phyloP scores from a whole-genome alignment of 176 grass and related monocot species.

The Olyra latifolia region DNA sequence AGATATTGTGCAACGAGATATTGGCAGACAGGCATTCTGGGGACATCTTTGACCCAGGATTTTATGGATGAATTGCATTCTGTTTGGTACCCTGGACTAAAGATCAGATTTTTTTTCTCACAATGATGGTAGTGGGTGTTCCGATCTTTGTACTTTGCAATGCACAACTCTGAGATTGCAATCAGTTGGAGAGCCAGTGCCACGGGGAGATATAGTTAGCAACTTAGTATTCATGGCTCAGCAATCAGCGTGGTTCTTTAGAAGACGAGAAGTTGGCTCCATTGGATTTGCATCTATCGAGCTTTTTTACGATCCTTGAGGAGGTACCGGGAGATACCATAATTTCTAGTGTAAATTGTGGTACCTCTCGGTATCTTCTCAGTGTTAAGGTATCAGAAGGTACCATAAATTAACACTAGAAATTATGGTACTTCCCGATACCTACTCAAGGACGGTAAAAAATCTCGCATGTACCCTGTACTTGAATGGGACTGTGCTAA shows the following conservation, averaged over 20 bases:
- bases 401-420: too few relatives aligned
- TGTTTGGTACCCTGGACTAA: too few relatives aligned
- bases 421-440: too few relatives aligned
- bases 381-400: too few relatives aligned
- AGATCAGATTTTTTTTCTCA: too few relatives aligned
- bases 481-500: not conserved
- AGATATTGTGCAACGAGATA: not conserved
- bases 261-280: not conserved
- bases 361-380: too few relatives aligned
- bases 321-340: too few relatives aligned
- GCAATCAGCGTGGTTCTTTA: not conserved
- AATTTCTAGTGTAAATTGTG: too few relatives aligned
- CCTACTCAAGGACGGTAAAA: too few relatives aligned
- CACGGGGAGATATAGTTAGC: not conserved
- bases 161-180: not conserved
- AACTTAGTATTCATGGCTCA: slow-evolving; percentile 5
- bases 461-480: not conserved
- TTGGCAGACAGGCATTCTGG: not conserved
- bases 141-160: not conserved
- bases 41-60: not conserved
- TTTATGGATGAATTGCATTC: not conserved
- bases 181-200: not conserved
- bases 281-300: slow-evolving; percentile 8
- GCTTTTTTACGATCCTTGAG: too few relatives aligned
- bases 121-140: not conserved